Conservation (phyloP, 768 basidiomycete species). For the Rhizopogon vinicolor region DNA sequence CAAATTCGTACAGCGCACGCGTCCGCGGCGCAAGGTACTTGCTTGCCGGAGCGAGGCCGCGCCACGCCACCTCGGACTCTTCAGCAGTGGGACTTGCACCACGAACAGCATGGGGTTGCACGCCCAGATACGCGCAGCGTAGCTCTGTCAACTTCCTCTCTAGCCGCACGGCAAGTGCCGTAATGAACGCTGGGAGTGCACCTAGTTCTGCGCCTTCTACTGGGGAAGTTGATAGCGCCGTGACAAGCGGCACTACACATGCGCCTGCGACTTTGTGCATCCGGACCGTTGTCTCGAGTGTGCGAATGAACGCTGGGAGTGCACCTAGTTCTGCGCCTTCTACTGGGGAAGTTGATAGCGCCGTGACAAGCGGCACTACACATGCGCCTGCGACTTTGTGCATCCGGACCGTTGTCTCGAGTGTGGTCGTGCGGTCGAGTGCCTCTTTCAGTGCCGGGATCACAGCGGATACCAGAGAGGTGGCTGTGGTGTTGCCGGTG, state of each 20-base stretch:
- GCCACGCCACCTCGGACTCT: constrained; percentile 29
- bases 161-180: constrained; percentile 11
- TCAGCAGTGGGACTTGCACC: not conserved
- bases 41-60: constrained; percentile 64
- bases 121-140: constrained; percentile 24
- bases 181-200: constrained; percentile 22
- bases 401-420: constrained; percentile 73
- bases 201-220: constrained; percentile 12
- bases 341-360: constrained; percentile 8
- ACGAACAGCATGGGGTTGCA: constrained; percentile 16
- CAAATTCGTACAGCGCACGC: constrained; percentile 70
- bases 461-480: constrained; percentile 24
- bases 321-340: constrained; percentile 14
- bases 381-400: constrained; percentile 59
- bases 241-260: constrained; percentile 56
- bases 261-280: constrained; percentile 71
- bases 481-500: not conserved
- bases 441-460: constrained; percentile 38
- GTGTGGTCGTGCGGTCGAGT: constrained; percentile 62
- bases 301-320: too few relatives aligned
- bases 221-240: constrained; percentile 23
- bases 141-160: constrained; percentile 20
- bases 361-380: constrained; percentile 58
- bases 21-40: constrained; percentile 49
- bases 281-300: constrained; percentile 64